Conservation (phyloP, 2,329 filamentous ascomycete genomes). For the Beauveria pseudobassiana region DNA sequence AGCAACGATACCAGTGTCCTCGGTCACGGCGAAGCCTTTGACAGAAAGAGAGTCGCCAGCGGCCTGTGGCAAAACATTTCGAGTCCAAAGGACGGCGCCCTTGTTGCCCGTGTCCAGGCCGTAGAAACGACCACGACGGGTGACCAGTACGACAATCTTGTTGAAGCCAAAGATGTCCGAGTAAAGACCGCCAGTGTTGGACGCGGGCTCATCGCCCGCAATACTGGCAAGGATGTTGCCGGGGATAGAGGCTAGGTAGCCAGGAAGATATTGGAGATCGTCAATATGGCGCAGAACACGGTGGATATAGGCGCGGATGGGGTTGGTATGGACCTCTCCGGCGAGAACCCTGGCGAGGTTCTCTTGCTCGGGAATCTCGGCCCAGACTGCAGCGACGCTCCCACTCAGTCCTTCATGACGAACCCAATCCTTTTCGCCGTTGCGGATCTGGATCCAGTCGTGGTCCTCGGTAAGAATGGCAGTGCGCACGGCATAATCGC, state of each 20-base stretch:
- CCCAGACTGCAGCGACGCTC: slow-evolving; percentile 72
- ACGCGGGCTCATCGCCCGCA: slow-evolving; percentile 45
- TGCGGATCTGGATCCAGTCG: slow-evolving; percentile 78
- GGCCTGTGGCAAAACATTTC: slow-evolving; percentile 52
- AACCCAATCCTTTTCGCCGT: slow-evolving; percentile 73
- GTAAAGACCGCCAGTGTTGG: slow-evolving; percentile 39
- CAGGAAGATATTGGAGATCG: slow-evolving; percentile 71
- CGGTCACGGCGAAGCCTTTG: slow-evolving; percentile 57
- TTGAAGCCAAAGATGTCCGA: slow-evolving; percentile 81
- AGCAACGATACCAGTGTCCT: slow-evolving; percentile 46
- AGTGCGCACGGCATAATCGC: slow-evolving; percentile 69
- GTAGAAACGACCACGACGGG: slow-evolving; percentile 69
- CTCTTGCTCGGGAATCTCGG: slow-evolving; percentile 66
- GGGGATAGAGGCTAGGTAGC: slow-evolving; percentile 63
- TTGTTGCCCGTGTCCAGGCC: slow-evolving; percentile 70
- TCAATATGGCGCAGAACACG: slow-evolving; percentile 73
- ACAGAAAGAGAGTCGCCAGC: slow-evolving; percentile 55
- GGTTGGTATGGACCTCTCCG: slow-evolving; percentile 76
- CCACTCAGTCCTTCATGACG: slow-evolving; percentile 77
- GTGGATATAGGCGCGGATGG: slow-evolving; percentile 77
- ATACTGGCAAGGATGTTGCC: slow-evolving; percentile 59
- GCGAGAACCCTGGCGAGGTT: slow-evolving; percentile 74
- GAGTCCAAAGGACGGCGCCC: slow-evolving; percentile 70
- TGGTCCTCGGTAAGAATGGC: slow-evolving; percentile 60
- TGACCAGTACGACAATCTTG: slow-evolving; percentile 76